Percentiles rank a stretch among this genome's conserved stretches.
These are phyloP conservation scores for Dendryphion nanum DNA, from an alignment of 2,329 filamentous ascomycete genomes.

Conservation along the genomic window DNA sequence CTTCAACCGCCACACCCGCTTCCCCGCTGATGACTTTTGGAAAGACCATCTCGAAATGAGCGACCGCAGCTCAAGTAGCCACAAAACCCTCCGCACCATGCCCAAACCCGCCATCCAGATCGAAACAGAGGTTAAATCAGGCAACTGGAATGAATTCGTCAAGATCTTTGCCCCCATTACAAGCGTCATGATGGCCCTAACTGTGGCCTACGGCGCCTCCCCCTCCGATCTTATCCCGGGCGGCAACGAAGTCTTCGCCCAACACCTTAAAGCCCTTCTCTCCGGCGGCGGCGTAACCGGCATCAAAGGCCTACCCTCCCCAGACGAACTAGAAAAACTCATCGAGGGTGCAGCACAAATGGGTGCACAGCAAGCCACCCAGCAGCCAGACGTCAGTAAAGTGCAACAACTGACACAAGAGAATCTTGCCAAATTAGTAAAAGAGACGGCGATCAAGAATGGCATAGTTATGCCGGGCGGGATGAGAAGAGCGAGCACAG, in stretches of 20 bases:
- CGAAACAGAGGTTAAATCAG: constrained; percentile 49
- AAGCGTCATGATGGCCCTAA: constrained; percentile 49
- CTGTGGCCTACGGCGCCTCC: constrained; percentile 43
- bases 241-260: constrained; percentile 34
- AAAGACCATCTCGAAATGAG: constrained; percentile 41
- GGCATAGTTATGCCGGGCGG: constrained; percentile 33
- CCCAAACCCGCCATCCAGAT: constrained; percentile 43
- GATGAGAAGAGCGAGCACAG: constrained; percentile 27
- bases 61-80: constrained; percentile 33
- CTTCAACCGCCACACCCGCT: constrained; percentile 70
- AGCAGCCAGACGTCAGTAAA: constrained; percentile 21
- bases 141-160: constrained; percentile 52
- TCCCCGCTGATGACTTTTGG: constrained; percentile 65
- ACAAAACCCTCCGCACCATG: constrained; percentile 33
- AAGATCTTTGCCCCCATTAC: constrained; percentile 53
- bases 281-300: constrained; percentile 28
- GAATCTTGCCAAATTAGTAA: constrained; percentile 37
- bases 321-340: constrained; percentile 37
- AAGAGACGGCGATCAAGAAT: constrained; percentile 37
- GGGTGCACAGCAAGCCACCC: constrained; percentile 29
- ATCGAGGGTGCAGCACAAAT: constrained; percentile 35
- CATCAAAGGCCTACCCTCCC: constrained; percentile 29
- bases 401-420: constrained; percentile 36
- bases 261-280: constrained; percentile 33
- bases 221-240: constrained; percentile 35